Evolutionary conservation across 2,329 filamentous ascomycete genomes (phyloP).

Genomic region (Arthrobotrys conoides): DNA sequence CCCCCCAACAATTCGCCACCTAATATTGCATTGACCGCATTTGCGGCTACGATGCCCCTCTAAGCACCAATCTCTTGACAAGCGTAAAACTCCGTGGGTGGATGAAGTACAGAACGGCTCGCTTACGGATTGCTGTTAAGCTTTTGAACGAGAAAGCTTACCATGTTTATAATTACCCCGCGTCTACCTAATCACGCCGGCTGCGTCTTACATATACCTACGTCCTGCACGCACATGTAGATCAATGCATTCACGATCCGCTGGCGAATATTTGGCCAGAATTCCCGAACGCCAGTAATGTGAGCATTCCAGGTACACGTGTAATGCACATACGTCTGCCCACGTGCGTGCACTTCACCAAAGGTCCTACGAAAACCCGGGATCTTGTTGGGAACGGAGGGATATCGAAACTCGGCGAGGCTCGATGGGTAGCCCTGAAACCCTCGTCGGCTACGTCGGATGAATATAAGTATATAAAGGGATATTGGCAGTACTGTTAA

Average conservation of each 20-base stretch:
- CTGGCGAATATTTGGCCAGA: neutral
- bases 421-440: neutral
- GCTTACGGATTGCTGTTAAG: neutral
- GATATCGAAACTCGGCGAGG: neutral
- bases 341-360: neutral
- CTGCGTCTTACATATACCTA: no score
- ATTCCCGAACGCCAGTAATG: slow-evolving; percentile 13
- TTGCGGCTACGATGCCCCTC: no score
- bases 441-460: no score
- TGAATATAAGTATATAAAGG: no score
- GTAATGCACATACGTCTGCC: neutral
- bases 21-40: no score
- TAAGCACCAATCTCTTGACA: no score
- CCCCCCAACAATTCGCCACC: no score
- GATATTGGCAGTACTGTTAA: no score
- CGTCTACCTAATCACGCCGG: slow-evolving; percentile 37
- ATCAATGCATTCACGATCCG: slow-evolving; percentile 6
- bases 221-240: slow-evolving; percentile 16
- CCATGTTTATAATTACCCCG: slow-evolving; percentile 31
- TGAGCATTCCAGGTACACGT: slow-evolving; percentile 9
- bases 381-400: slow-evolving; percentile 5
- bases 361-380: neutral
- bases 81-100: no score
- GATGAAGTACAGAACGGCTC: no score
- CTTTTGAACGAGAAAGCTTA: no score